Conservation (phyloP, 2,329 filamentous ascomycete species). For the Didymella arachidicola region DNA sequence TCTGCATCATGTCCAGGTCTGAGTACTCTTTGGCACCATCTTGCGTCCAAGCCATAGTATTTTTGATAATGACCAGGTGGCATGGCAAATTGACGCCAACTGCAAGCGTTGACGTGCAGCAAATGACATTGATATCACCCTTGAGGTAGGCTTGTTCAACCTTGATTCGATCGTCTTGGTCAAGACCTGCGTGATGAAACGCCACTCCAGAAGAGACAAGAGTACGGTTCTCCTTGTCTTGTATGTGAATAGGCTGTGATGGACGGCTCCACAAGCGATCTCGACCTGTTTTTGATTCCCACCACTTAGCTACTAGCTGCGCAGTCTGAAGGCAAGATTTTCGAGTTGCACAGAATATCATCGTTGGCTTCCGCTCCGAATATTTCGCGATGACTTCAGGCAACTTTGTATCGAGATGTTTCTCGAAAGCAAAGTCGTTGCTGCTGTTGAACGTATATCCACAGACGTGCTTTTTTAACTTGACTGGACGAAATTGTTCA, state of each 20-base stretch:
- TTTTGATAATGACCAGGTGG: conserved; percentile 83
- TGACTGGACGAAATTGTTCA: conserved; percentile 81
- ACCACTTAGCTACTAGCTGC: conserved; percentile 70
- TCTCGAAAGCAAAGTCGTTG: conserved; percentile 83
- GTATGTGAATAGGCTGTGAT: conserved; percentile 58
- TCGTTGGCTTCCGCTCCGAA: conserved; percentile 75
- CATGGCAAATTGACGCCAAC: conserved; percentile 86
- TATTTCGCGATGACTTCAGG: conserved; percentile 71
- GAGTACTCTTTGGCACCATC: conserved; percentile 72
- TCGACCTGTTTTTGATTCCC: conserved; percentile 60
- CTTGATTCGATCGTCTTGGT: conserved; percentile 66
- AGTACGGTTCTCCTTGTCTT: conserved; percentile 67
- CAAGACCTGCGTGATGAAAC: conserved; percentile 83
- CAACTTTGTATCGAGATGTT: conserved; percentile 70
- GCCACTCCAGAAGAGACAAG: conserved; percentile 69
- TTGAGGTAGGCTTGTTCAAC: conserved; percentile 74
- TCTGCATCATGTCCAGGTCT: conserved; percentile 87
- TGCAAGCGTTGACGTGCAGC: conserved; percentile 84
- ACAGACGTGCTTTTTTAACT: conserved; percentile 77
- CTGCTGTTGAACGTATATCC: conserved; percentile 66
- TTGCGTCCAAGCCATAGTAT: conserved; percentile 69
- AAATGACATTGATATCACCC: conserved; percentile 80
- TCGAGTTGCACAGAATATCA: conserved; percentile 83
- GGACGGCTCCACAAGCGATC: conserved; percentile 72
- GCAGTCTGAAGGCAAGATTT: conserved; percentile 75